Evolutionary conservation across 169 alveolate species (phyloP).

Genomic region (Fabrea salina): DNA sequence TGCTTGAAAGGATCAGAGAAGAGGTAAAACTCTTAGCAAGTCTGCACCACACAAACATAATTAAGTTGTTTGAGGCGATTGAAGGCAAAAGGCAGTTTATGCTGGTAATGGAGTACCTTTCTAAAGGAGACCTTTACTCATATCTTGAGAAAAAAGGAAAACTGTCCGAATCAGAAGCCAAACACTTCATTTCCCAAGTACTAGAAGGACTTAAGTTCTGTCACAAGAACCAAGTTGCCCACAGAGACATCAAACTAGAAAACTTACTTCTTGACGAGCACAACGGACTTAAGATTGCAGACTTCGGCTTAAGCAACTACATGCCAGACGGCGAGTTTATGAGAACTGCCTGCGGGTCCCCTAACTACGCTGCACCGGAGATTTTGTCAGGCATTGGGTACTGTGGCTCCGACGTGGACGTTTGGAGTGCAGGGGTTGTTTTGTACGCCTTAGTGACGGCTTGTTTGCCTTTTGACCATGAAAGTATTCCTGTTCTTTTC

Average conservation of each 20-base stretch:
- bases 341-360: constrained; percentile 84
- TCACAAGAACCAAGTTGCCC: constrained; percentile 74
- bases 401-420: constrained; percentile 65
- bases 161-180: constrained; percentile 61
- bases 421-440: constrained; percentile 76
- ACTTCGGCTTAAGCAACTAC: constrained; percentile 76
- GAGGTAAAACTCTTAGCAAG: constrained; percentile 58
- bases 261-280: constrained; percentile 65
- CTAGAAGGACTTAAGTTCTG: constrained; percentile 73
- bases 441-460: constrained; percentile 74
- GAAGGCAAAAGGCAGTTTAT: constrained; percentile 56
- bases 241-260: constrained; percentile 85
- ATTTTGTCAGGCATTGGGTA: constrained; percentile 76
- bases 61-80: constrained; percentile 63
- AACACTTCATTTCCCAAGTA: constrained; percentile 62
- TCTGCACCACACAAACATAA: constrained; percentile 71
- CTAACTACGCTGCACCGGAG: constrained; percentile 87
- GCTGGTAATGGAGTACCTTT: constrained; percentile 71
- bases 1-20: constrained; percentile 66
- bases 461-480: constrained; percentile 47
- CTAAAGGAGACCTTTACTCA: constrained; percentile 80
- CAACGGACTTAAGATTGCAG: constrained; percentile 67
- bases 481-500: constrained; percentile 49
- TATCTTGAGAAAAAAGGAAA: constrained; percentile 47
- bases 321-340: constrained; percentile 53